These are phyloP conservation scores for Baeospora myosura DNA, from an alignment of 1,284 basidiomycete species.

Conservation along the genomic window DNA sequence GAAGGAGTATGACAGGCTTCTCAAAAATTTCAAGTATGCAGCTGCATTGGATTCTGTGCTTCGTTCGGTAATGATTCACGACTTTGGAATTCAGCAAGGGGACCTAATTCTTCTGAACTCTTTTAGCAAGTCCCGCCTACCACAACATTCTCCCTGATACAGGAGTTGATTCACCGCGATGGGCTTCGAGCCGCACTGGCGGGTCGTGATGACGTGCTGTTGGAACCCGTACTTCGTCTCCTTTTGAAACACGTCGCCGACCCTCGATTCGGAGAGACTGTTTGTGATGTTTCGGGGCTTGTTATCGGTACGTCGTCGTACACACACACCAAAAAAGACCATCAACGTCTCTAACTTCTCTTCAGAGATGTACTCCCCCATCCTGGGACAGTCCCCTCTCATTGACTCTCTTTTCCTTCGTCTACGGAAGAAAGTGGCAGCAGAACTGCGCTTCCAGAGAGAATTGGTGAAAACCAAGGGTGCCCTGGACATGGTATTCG, in stretches of 20 bases:
- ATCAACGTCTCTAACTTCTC: slow-evolving; percentile 10
- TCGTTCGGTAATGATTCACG: slow-evolving; percentile 52
- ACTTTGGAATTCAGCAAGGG: background rate
- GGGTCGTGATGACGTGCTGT: slow-evolving; percentile 88
- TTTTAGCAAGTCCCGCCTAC: slow-evolving; percentile 70
- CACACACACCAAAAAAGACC: too few species aligned
- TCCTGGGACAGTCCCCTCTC: slow-evolving; percentile 89
- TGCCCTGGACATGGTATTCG: slow-evolving; percentile 88
- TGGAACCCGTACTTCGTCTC: slow-evolving; percentile 86
- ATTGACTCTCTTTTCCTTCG: slow-evolving; percentile 86
- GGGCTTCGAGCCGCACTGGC: slow-evolving; percentile 82
- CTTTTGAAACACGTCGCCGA: slow-evolving; percentile 84
- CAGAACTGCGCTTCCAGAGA: slow-evolving; percentile 87
- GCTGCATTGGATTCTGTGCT: slow-evolving; percentile 90
- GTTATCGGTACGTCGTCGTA: slow-evolving; percentile 65
- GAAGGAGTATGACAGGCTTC: slow-evolving; percentile 81
- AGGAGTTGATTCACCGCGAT: slow-evolving; percentile 91
- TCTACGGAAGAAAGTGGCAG: slow-evolving; percentile 75
- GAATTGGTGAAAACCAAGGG: slow-evolving; percentile 82
- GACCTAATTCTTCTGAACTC: too few species aligned
- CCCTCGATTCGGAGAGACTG: slow-evolving; percentile 86
- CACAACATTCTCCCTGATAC: slow-evolving; percentile 85
- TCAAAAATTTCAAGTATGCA: slow-evolving; percentile 93
- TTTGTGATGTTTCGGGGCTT: slow-evolving; percentile 75
- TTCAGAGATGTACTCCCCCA: slow-evolving; percentile 84